Evolutionary conservation across 83 land plant genomes (phyloP).

Genomic region (Picea abies): DNA sequence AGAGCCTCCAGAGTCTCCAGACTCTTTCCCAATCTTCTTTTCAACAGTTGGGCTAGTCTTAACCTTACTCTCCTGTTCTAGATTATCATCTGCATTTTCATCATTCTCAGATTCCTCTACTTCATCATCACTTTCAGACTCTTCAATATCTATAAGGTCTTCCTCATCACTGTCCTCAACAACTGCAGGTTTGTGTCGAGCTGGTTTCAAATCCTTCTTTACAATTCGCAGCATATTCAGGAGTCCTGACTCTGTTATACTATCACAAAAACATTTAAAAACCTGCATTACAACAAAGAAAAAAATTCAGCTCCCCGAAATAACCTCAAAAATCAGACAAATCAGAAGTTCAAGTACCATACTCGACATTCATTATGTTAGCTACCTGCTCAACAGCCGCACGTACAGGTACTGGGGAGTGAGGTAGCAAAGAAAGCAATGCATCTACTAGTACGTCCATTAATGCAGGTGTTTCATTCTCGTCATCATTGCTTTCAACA

Average conservation of each 20-base stretch:
- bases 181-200: slow-evolving; percentile 39
- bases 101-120: slow-evolving; percentile 28
- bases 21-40: slow-evolving; percentile 4
- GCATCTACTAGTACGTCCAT: slow-evolving; percentile 91
- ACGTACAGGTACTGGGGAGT: slow-evolving; percentile 74
- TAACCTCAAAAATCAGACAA: background rate
- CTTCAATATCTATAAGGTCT: slow-evolving; percentile 73
- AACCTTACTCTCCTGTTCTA: slow-evolving; percentile 22
- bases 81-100: slow-evolving; percentile 26
- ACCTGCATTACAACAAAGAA: slow-evolving; percentile 47
- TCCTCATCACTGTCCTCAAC: slow-evolving; percentile 47
- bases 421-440: slow-evolving; percentile 76
- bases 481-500: slow-evolving; percentile 44
- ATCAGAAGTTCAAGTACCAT: background rate
- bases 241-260: slow-evolving; percentile 68
- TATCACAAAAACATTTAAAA: slow-evolving; percentile 67
- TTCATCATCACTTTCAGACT: slow-evolving; percentile 51
- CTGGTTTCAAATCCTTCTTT: slow-evolving; percentile 63
- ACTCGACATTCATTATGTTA: background rate
- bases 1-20: slow-evolving; percentile 26
- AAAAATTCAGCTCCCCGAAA: background rate
- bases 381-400: slow-evolving; percentile 84
- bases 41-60: background rate
- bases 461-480: slow-evolving; percentile 47
- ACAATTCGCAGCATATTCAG: slow-evolving; percentile 65